Percentiles rank a stretch among this genome's conserved stretches.
These are phyloP conservation scores for Saccharomyces eubayanus DNA, from an alignment of 805 yeast genomes.

Conservation along the genomic window DNA sequence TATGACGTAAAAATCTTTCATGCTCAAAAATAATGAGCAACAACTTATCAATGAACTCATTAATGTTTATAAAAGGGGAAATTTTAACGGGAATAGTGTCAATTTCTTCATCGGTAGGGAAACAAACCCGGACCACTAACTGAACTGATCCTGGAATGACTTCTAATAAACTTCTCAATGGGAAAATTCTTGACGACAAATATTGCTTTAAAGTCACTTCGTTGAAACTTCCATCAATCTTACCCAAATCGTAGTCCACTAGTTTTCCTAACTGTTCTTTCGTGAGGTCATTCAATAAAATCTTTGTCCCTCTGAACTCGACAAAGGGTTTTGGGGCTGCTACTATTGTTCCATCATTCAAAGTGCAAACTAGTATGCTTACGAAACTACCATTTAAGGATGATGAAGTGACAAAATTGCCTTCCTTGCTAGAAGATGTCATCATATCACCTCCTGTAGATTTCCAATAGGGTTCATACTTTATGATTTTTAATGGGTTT, in stretches of 20 bases:
- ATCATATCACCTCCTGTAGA: slow-evolving; percentile 52
- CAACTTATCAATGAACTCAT: slow-evolving; percentile 67
- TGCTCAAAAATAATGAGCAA: slow-evolving; percentile 68
- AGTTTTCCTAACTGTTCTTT: slow-evolving; percentile 28
- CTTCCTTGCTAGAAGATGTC: slow-evolving; percentile 11
- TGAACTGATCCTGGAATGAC: slow-evolving; percentile 52
- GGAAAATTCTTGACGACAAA: slow-evolving; percentile 39
- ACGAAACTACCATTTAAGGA: slow-evolving; percentile 78
- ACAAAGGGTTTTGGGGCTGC: slow-evolving; percentile 64
- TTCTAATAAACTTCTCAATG: slow-evolving; percentile 51
- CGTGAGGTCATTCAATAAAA: slow-evolving; percentile 53
- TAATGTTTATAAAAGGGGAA: slow-evolving; percentile 44
- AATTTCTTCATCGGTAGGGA: slow-evolving; percentile 54
- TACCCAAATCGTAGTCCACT: slow-evolving; percentile 22
- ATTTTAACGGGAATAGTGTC: slow-evolving; percentile 35
- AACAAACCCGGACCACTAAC: slow-evolving; percentile 64
- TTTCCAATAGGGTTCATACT: slow-evolving; percentile 96
- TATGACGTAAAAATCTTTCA: slow-evolving; percentile 43
- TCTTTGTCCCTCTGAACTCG: slow-evolving; percentile 36
- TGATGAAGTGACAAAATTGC: slow-evolving; percentile 72
- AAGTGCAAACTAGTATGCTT: slow-evolving; percentile 56
- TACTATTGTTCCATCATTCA: slow-evolving; percentile 80
- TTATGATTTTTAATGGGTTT: slow-evolving; percentile 72
- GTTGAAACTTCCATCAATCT: slow-evolving; percentile 17
- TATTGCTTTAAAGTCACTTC: slow-evolving; percentile 22